Conservation (phyloP, 495 filamentous ascomycete species). For the Aspergillus carlsbadensis region DNA sequence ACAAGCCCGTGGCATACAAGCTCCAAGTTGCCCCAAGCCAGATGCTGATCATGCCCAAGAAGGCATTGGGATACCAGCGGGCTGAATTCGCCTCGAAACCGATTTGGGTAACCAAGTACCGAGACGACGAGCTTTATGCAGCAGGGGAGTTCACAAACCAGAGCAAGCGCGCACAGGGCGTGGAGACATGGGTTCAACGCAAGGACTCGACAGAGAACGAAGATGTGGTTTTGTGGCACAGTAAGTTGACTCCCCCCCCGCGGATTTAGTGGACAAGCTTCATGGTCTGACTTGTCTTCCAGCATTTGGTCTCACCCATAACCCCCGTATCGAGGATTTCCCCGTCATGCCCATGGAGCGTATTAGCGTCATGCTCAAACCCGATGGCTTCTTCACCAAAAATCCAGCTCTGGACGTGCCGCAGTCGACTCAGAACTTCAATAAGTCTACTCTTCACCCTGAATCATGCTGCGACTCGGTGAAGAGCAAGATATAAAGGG, state of each 20-base stretch:
- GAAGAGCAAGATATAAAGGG: conserved; percentile 38
- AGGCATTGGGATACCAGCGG: conserved; percentile 66
- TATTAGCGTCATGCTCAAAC: conserved; percentile 67
- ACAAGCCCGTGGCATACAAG: conserved; percentile 77
- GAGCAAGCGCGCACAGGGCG: conserved; percentile 60
- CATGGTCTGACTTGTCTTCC: conserved; percentile 9
- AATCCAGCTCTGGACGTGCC: conserved; percentile 79
- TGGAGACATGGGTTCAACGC: conserved; percentile 53
- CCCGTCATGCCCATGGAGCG: conserved; percentile 64
- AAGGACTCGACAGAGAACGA: conserved; percentile 50
- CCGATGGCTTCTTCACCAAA: conserved; percentile 70
- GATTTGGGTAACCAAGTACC: conserved; percentile 78
- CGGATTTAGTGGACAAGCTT: neutral
- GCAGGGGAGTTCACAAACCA: conserved; percentile 89
- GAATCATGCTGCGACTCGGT: conserved; percentile 30
- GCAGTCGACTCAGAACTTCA: conserved; percentile 41
- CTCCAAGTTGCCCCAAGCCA: conserved; percentile 73
- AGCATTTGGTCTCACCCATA: conserved; percentile 63
- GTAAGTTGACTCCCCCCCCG: conserved; percentile 22
- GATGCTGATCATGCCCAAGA: conserved; percentile 69
- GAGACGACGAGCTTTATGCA: conserved; percentile 76
- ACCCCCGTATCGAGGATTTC: conserved; percentile 60
- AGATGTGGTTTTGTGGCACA: conserved; percentile 59
- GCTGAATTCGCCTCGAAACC: conserved; percentile 82
- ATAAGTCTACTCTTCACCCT: conserved; percentile 39